Evolutionary conservation across 2,329 filamentous ascomycete genomes (phyloP).

Genomic region (Botrytis hyacinthi): DNA sequence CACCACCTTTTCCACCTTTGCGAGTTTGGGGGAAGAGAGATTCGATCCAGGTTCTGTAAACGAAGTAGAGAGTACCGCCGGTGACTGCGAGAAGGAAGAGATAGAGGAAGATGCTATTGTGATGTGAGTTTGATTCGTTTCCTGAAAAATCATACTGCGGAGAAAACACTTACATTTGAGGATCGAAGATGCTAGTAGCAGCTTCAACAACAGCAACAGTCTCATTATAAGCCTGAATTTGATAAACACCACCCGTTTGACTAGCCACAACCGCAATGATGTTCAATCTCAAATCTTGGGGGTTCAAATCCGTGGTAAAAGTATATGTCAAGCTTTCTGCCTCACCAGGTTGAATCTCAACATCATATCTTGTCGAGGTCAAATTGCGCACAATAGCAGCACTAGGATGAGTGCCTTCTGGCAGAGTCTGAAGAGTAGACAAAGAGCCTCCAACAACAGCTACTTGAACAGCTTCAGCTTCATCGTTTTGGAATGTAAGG

Average conservation of each 20-base stretch:
- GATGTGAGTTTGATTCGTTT: constrained; percentile 21
- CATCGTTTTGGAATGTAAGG: constrained; percentile 80
- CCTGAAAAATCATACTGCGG: neutral
- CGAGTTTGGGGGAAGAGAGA: constrained; percentile 92
- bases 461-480: constrained; percentile 71
- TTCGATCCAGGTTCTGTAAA: constrained; percentile 98
- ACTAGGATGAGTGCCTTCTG: constrained; percentile 47
- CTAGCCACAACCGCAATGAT: constrained; percentile 73
- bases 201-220: constrained; percentile 85
- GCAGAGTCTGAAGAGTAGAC: constrained; percentile 53
- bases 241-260: constrained; percentile 66
- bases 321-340: constrained; percentile 75
- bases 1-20: constrained; percentile 43
- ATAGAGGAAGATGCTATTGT: constrained; percentile 88
- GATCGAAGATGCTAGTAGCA: constrained; percentile 87
- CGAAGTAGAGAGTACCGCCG: constrained; percentile 82
- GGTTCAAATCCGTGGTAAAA: constrained; percentile 88
- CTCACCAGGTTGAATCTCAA: constrained; percentile 72
- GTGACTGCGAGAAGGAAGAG: constrained; percentile 80
- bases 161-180: constrained; percentile 63
- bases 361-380: constrained; percentile 70
- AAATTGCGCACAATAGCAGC: constrained; percentile 76
- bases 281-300: constrained; percentile 80
- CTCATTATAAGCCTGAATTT: constrained; percentile 76
- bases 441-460: constrained; percentile 76